Conservation (phyloP, 2,329 filamentous ascomycete genomes). For the Fusarium compactum region DNA sequence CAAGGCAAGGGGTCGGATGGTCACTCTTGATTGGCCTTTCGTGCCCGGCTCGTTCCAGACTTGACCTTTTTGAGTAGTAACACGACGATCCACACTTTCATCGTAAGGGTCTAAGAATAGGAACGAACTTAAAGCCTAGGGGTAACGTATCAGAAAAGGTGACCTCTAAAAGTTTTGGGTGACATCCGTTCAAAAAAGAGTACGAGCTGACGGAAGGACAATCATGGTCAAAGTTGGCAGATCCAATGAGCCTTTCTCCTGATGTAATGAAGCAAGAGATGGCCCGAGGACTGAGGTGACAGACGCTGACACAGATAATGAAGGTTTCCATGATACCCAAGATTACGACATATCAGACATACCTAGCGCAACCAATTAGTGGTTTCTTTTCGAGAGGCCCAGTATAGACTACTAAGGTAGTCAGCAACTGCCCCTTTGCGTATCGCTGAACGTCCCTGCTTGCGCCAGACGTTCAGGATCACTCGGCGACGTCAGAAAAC, state of each 20-base stretch:
- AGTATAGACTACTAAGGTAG: background rate
- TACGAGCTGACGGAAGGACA: background rate
- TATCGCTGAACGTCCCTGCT: no score
- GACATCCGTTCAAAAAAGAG: background rate
- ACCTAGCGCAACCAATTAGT: background rate
- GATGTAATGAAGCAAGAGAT: background rate
- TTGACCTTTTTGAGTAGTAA: conserved; percentile 16
- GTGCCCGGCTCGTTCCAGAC: conserved; percentile 15
- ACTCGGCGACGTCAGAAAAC: background rate
- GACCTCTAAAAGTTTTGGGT: background rate
- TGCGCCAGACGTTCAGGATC: background rate
- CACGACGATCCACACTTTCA: conserved; percentile 26
- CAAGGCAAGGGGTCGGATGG: conserved; percentile 33
- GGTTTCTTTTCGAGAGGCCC: background rate
- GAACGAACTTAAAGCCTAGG: conserved; percentile 2
- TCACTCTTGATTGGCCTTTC: conserved; percentile 40
- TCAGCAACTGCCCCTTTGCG: background rate
- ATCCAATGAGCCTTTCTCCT: background rate
- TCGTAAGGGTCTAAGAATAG: conserved; percentile 28
- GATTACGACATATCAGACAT: background rate
- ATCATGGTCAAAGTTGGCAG: background rate
- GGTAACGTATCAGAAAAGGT: background rate
- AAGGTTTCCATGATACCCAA: background rate
- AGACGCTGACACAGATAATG: background rate
- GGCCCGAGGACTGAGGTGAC: background rate